These are phyloP conservation scores for Hanseniaspora pseudoguilliermondii DNA, from an alignment of 805 yeast genomes.

Conservation along the genomic window DNA sequence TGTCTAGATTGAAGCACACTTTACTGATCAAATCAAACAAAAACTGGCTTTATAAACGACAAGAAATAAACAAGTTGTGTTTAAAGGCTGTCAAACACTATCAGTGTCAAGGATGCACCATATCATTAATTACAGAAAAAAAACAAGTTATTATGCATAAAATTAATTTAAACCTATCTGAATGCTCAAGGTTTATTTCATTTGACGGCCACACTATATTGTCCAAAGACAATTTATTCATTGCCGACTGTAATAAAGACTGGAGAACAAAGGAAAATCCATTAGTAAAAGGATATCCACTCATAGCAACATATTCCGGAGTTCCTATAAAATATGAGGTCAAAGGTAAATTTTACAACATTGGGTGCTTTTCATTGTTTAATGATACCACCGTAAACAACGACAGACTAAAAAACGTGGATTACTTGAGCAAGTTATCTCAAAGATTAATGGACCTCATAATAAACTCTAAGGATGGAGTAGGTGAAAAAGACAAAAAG, in stretches of 20 bases:
- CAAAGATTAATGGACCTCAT: conserved; percentile 32
- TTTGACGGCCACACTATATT: conserved; percentile 59
- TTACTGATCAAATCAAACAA: conserved; percentile 29
- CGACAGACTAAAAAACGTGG: conserved; percentile 28
- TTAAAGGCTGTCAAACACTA: conserved; percentile 32
- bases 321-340: conserved; percentile 39
- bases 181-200: conserved; percentile 43
- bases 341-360: conserved; percentile 26
- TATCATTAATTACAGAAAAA: conserved; percentile 42
- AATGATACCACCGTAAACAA: conserved; percentile 33
- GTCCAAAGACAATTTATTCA: conserved; percentile 41
- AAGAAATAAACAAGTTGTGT: conserved; percentile 30
- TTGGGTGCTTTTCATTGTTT: conserved; percentile 51
- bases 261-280: conserved; percentile 61
- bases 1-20: conserved; percentile 33
- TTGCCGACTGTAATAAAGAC: conserved; percentile 50
- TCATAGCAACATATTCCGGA: conserved; percentile 50
- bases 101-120: conserved; percentile 40
- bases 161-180: conserved; percentile 35
- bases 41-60: conserved; percentile 38
- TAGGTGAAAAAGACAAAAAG: background rate
- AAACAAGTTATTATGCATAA: conserved; percentile 40
- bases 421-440: conserved; percentile 30
- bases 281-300: conserved; percentile 48
- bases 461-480: background rate